These are phyloP conservation scores for Epichloe typhina DNA, from an alignment of 2,329 filamentous ascomycete species.

Conservation along the genomic window DNA sequence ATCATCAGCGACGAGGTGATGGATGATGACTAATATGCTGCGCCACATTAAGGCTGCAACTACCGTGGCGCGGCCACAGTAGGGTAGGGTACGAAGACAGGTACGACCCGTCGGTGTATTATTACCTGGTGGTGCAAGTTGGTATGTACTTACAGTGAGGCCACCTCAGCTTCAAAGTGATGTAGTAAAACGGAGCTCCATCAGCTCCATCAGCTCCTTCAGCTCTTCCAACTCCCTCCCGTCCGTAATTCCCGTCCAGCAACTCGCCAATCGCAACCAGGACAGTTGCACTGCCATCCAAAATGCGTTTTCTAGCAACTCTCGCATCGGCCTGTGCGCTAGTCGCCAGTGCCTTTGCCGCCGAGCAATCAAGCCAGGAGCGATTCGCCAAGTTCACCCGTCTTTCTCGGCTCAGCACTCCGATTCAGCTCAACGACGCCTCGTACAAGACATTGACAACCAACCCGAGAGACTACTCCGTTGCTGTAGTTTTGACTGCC, in stretches of 20 bases:
- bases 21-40: too few species aligned
- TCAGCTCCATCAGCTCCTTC: conserved; percentile 8
- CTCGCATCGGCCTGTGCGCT: conserved; percentile 52
- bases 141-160: conserved; percentile 8
- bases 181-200: conserved; percentile 10
- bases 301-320: conserved; percentile 56
- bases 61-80: not conserved
- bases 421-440: conserved; percentile 66
- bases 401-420: conserved; percentile 50
- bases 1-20: not conserved
- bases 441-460: conserved; percentile 64
- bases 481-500: conserved; percentile 75
- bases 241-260: not conserved
- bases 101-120: too few species aligned
- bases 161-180: conserved; percentile 22
- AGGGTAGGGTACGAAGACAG: too few species aligned
- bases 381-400: conserved; percentile 59
- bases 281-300: conserved; percentile 16
- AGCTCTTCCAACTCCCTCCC: not conserved
- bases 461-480: conserved; percentile 69
- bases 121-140: too few species aligned
- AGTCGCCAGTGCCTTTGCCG: conserved; percentile 43
- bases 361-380: conserved; percentile 50
- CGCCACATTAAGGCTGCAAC: too few species aligned
- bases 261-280: conserved; percentile 5